phyloP scores from a whole-genome alignment of 441 rosid species.

The Raphanus hybrid region DNA sequence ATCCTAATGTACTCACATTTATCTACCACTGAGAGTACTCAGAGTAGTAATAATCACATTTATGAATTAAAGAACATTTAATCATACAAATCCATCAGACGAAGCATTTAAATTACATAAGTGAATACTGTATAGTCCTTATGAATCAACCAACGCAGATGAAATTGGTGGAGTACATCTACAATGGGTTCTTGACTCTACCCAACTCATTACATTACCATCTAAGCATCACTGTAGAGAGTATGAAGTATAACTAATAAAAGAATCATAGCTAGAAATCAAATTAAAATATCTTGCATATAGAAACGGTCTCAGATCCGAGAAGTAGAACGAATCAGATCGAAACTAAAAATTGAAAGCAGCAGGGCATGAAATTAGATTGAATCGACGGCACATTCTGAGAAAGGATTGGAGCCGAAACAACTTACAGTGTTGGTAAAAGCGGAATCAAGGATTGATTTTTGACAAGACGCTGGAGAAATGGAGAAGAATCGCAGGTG shows the following conservation, averaged over 20 bases:
- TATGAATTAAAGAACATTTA: background rate
- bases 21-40: background rate
- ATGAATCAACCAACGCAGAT: background rate
- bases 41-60: background rate
- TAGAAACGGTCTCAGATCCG: background rate
- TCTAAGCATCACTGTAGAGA: background rate
- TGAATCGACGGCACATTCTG: background rate
- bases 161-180: too few relatives aligned
- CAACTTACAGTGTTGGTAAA: constrained; percentile 15
- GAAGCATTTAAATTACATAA: background rate
- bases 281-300: background rate
- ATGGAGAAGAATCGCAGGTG: constrained; percentile 1
- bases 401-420: background rate
- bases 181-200: too few relatives aligned
- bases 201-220: background rate
- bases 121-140: background rate
- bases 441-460: background rate
- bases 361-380: background rate
- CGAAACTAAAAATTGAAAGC: background rate
- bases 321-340: background rate
- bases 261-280: background rate
- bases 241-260: too few relatives aligned
- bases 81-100: background rate
- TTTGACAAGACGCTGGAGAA: constrained; percentile 16
- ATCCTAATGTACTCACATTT: background rate